Percentiles rank a stretch among this genome's conserved stretches.
Evolutionary conservation across 1,284 basidiomycete species (phyloP).

Genomic region (Ustilago shanxiensis): DNA sequence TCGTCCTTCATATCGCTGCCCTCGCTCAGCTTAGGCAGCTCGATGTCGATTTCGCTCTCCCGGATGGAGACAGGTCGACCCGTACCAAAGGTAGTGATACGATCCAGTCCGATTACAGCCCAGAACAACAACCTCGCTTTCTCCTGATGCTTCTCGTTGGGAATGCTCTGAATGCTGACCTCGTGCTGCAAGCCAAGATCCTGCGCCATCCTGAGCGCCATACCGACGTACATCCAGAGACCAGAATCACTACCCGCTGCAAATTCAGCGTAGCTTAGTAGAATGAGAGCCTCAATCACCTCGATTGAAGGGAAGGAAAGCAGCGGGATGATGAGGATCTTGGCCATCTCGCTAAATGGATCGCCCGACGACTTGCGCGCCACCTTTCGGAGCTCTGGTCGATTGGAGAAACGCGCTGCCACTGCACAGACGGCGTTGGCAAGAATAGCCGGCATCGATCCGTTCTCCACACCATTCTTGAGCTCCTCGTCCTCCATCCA

Average conservation of each 20-base stretch:
- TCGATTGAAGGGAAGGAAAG: conserved; percentile 62
- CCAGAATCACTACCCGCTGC: conserved; percentile 60
- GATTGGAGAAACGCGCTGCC: conserved; percentile 56
- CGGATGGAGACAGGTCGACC: conserved; percentile 59
- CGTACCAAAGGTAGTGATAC: conserved; percentile 62
- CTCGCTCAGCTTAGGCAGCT: conserved; percentile 43
- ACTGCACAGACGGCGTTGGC: conserved; percentile 62
- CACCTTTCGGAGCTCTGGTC: conserved; percentile 48
- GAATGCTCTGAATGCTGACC: conserved; percentile 53
- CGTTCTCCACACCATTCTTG: conserved; percentile 41
- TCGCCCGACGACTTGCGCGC: conserved; percentile 57
- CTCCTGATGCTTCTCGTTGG: conserved; percentile 54
- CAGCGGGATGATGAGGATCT: conserved; percentile 62
- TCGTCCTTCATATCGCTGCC: conserved; percentile 49
- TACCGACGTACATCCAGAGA: conserved; percentile 64
- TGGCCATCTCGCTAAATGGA: conserved; percentile 63
- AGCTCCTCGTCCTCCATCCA: conserved; percentile 60
- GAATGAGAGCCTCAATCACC: conserved; percentile 58
- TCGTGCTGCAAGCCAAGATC: conserved; percentile 62
- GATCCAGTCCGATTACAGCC: conserved; percentile 58
- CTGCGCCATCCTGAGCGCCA: conserved; percentile 60
- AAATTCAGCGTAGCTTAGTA: conserved; percentile 61
- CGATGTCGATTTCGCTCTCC: conserved; percentile 57
- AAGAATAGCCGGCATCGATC: conserved; percentile 58
- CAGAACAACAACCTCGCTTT: conserved; percentile 58